Evolutionary conservation across 129 eudicot species (phyloP), one percentile per base, ranked within the genome.

Genomic region (Flaveria ramosissima): DNA sequence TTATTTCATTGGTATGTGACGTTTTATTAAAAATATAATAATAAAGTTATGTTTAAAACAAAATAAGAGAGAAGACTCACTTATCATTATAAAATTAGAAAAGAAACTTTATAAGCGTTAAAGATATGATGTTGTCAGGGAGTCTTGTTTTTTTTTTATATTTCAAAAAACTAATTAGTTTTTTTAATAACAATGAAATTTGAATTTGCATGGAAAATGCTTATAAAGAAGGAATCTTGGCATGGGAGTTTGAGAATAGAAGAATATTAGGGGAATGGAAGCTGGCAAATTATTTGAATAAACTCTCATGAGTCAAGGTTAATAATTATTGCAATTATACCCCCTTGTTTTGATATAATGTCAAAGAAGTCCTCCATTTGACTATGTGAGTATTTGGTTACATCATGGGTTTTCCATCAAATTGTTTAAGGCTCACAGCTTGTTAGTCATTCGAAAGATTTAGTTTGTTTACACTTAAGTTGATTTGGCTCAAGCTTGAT

Each of bases 201-300:
- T 65, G 74, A 74, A 73, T 43, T 43, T 60, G 77, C 67, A 60
- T 48, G 73, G 41, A 39, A 69, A 76, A 50, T 70, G 71, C 26
- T 75, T 80, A 67, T 69, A 55, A 56, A 73, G 74, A 68, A 36
- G 82, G 92, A 89, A 86, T 85, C 89, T 87, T 85, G 74, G 65
- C 83, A 83, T 87, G 50, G 92, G 81, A 89, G 88, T 84, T 89
- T 82, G 90, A 69, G 77, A 84, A 84, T 80, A 82, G 89, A 87
- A 82, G 89, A 84, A 86, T 82, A 82, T 86, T 83, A 81, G 82
- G 84, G 77, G 96, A 89, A 89, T 89, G 90, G 96, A 89, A 87
- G 82, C 90, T 85, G 90, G 67, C 88, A 85, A 77, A 83, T 76
- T 85, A 72, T 71, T 36, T 79, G 75, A 77, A 41, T 71, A 53